phyloP scores from a whole-genome alignment of 176 grass and related monocot species.

The Triticum urartu region DNA sequence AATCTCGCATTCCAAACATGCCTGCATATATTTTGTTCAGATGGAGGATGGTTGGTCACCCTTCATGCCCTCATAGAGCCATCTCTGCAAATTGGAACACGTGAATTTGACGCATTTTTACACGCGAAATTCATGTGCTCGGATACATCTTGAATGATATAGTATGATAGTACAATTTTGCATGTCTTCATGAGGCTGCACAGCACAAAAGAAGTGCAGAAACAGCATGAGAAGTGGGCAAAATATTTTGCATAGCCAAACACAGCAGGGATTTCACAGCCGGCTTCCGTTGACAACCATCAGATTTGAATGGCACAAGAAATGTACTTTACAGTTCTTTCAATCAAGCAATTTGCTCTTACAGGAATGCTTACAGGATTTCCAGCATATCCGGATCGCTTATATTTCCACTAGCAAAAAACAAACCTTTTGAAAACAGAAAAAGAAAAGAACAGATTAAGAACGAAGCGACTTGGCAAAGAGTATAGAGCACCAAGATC shows the following conservation, averaged over 20 bases:
- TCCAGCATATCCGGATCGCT: slow-evolving; percentile 37
- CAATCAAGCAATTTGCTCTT: slow-evolving; percentile 35
- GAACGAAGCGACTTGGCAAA: slow-evolving; percentile 10
- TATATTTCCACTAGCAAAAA: slow-evolving; percentile 31
- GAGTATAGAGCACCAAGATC: slow-evolving; percentile 31
- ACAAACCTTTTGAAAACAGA: slow-evolving; percentile 33
- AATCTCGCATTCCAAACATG: not conserved
- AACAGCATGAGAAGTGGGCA: not conserved
- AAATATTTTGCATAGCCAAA: not conserved
- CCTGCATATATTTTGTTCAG: not conserved
- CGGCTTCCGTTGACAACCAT: not conserved
- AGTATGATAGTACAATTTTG: not conserved
- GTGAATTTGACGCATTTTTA: not conserved
- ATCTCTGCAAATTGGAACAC: not conserved
- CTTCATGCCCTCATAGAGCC: not conserved
- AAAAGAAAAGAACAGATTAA: not conserved
- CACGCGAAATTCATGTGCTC: not conserved
- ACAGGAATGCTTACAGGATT: slow-evolving; percentile 36
- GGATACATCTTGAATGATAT: not conserved
- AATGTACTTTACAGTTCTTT: slow-evolving; percentile 60
- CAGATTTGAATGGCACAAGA: slow-evolving; percentile 10
- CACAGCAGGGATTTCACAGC: not conserved
- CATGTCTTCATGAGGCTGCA: not conserved
- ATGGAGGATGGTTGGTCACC: not conserved
- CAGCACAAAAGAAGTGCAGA: not conserved